These are phyloP conservation scores for Fusarium goolgardi DNA, from an alignment of 2,329 filamentous ascomycete genomes.

Conservation along the genomic window DNA sequence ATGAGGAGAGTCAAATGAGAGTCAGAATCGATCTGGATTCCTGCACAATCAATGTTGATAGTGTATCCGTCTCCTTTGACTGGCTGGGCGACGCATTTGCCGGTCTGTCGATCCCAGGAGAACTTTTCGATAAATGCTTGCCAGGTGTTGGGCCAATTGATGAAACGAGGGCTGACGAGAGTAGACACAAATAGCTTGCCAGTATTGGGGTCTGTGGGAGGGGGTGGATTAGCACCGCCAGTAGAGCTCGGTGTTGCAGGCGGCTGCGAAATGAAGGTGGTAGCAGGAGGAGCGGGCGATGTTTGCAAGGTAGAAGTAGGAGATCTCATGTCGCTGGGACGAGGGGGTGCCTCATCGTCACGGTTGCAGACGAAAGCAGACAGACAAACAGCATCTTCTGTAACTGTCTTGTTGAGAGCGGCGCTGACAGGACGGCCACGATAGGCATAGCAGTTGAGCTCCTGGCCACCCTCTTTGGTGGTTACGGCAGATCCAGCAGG, in stretches of 20 bases:
- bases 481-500: slow-evolving; percentile 56
- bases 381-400: slow-evolving; percentile 53
- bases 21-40: slow-evolving; percentile 54
- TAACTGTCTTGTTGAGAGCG: slow-evolving; percentile 55
- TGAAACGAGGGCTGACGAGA: slow-evolving; percentile 53
- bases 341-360: slow-evolving; percentile 50
- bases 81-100: slow-evolving; percentile 50
- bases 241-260: slow-evolving; percentile 45
- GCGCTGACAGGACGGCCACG: slow-evolving; percentile 55
- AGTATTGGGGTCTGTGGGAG: slow-evolving; percentile 47
- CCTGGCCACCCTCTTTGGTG: slow-evolving; percentile 54
- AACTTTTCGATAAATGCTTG: slow-evolving; percentile 55
- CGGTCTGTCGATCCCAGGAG: slow-evolving; percentile 54
- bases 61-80: slow-evolving; percentile 53
- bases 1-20: slow-evolving; percentile 55
- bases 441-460: slow-evolving; percentile 57
- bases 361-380: slow-evolving; percentile 58
- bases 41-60: slow-evolving; percentile 54
- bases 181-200: slow-evolving; percentile 51
- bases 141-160: slow-evolving; percentile 56
- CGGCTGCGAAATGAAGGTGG: slow-evolving; percentile 49
- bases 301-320: slow-evolving; percentile 52
- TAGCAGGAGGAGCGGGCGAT: slow-evolving; percentile 49
- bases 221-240: slow-evolving; percentile 46
- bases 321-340: slow-evolving; percentile 52